Evolutionary conservation across 2,329 filamentous ascomycete genomes (phyloP).

Genomic region (Scopulariopsis brevicaulis): DNA sequence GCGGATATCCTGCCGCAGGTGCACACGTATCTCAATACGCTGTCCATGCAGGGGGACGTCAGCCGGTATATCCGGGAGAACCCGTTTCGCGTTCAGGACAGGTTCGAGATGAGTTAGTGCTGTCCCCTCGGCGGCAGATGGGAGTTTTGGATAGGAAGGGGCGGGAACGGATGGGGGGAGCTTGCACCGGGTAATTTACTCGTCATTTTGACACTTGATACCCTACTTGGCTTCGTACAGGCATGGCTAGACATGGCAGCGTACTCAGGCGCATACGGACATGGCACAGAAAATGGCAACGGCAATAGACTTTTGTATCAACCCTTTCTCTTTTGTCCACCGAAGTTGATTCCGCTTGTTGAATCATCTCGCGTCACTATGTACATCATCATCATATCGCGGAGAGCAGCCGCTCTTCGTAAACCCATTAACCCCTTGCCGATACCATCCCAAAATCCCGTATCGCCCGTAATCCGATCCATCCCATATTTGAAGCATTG

Average conservation of each 20-base stretch:
- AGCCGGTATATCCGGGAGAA: constrained; percentile 44
- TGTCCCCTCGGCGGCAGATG: background rate
- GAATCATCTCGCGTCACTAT: constrained; percentile 6
- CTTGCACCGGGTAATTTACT: too few species aligned
- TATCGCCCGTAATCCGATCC: constrained; percentile 11
- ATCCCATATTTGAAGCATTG: constrained; percentile 15
- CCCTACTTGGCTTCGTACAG: too few species aligned
- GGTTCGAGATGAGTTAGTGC: background rate
- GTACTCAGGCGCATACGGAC: too few species aligned
- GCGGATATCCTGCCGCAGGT: constrained; percentile 41
- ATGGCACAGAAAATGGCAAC: background rate
- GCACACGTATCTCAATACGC: constrained; percentile 47
- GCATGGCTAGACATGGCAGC: too few species aligned
- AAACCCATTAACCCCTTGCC: constrained; percentile 16
- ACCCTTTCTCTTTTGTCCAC: background rate
- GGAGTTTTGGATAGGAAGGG: background rate
- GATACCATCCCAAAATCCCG: background rate
- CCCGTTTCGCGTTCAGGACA: constrained; percentile 27
- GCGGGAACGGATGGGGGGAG: background rate
- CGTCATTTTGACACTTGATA: too few species aligned
- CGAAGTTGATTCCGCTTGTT: background rate
- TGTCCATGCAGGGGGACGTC: constrained; percentile 45
- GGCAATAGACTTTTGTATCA: background rate
- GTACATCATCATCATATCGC: constrained; percentile 9
- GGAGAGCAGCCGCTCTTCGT: constrained; percentile 8